Percentiles rank a stretch among this genome's conserved stretches.
phyloP scores from a whole-genome alignment of 257 asterid genomes.

The Solanum chiquidenum region DNA sequence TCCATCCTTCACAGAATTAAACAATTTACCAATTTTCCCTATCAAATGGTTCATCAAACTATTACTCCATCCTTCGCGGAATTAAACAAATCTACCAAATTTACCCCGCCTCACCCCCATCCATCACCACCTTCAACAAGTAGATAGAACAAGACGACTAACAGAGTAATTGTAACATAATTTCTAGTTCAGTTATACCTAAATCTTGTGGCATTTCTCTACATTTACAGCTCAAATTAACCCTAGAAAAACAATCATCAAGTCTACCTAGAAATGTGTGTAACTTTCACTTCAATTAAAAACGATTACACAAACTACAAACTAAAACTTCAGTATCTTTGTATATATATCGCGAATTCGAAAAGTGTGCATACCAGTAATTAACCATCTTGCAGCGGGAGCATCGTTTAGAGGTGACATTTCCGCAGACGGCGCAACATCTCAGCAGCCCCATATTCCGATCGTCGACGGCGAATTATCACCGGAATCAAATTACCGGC shows the following conservation, averaged over 20 bases:
- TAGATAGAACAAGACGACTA: not conserved
- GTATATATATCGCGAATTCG: not conserved
- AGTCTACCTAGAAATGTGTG: not conserved
- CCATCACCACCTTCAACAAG: no score
- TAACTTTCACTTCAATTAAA: not conserved
- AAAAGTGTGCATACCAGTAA: constrained; percentile 49
- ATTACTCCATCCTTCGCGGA: not conserved
- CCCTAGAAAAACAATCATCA: not conserved
- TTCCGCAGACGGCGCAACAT: constrained; percentile 61
- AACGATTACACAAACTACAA: not conserved
- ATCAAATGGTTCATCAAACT: not conserved
- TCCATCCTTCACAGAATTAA: not conserved
- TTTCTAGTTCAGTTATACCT: not conserved
- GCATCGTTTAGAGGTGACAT: constrained; percentile 32
- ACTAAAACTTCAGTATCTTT: not conserved
- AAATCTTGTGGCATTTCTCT: not conserved
- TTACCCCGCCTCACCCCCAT: not conserved
- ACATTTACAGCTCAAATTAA: not conserved
- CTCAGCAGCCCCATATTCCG: constrained; percentile 7
- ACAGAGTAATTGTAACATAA: not conserved
- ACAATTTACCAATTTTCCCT: not conserved
- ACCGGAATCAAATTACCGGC: not conserved
- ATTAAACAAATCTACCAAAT: not conserved
- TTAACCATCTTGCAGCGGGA: constrained; percentile 68
- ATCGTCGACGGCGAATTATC: not conserved